Base-by-base conservation (phyloP, 495 filamentous ascomycete species). In the Aspergillus heteromorphus region DNA sequence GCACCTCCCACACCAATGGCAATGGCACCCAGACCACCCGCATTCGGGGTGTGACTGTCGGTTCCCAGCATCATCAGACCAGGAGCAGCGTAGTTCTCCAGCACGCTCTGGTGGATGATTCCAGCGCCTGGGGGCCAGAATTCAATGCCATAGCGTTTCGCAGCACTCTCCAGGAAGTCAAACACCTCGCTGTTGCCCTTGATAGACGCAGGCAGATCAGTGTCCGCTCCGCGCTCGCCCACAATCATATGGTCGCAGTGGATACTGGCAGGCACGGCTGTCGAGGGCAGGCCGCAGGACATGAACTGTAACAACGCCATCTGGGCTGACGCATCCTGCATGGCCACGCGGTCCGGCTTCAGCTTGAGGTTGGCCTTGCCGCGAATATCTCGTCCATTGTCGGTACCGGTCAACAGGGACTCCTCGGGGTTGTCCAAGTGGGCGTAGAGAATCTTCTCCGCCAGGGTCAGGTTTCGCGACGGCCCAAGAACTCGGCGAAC, bases 241-340 rank as follows among this genome's bases (percentile, higher is more conserved):
- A 97, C 92, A 78, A 98, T 98, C 86, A 98, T 89, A 67, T 98
- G 93, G 72, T 98, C 93, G 67, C 93, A 98, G 75, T 98, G 93
- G 55, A 97, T 97, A 70, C 91, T 96, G 29, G 93, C 92, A 13
- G 93, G 93, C 27, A 97, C 92, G n/a, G 91, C 91, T 1, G 93
- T 96, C 49, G 86, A 87, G 21, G 88, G 85, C 17, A 97, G 78
- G 55, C 88, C 88, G 67, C 93, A 97, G 19, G 90, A 89, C 92
- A 98, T 98, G 81, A 98, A 98, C 72, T 98, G 93, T 45, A 98
- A 73, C 54, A 98, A 73, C 11, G 93, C 93, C 93, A 97, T 98
- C 72, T 98, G 93, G 14, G 93, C 93, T 1, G 91, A 96, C 25
- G 93, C 93, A 80, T 98, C 93, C 70, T 98, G 93, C 93, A 97